Percentiles rank a stretch among this genome's conserved stretches.
These are phyloP conservation scores for Sanghuangporus sanghuang DNA, from an alignment of 1,284 basidiomycete species.

Conservation along the genomic window DNA sequence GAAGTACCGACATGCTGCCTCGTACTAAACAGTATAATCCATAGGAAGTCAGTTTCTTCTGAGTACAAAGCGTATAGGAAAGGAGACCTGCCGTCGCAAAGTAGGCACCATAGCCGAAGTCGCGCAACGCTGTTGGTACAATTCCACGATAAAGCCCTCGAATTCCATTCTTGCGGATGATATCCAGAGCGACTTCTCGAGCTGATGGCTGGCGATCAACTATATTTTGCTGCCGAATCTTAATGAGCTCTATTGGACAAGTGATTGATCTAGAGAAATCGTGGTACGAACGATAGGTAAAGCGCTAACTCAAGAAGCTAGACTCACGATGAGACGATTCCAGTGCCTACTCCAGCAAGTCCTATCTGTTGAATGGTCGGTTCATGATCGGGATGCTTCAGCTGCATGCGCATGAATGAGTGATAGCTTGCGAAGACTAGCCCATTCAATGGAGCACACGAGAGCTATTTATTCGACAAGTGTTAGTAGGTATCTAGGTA, in stretches of 20 bases:
- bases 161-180: slow-evolving; percentile 53
- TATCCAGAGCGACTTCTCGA: slow-evolving; percentile 44
- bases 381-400: slow-evolving; percentile 35
- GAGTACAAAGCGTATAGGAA: neutral
- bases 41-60: slow-evolving; percentile 10
- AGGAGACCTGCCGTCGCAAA: slow-evolving; percentile 58
- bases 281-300: neutral
- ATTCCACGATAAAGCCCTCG: slow-evolving; percentile 75
- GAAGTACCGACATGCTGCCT: slow-evolving; percentile 65
- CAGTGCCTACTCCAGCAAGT: slow-evolving; percentile 73
- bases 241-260: slow-evolving; percentile 80
- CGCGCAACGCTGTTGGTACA: slow-evolving; percentile 65
- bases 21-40: slow-evolving; percentile 45
- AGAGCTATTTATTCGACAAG: slow-evolving; percentile 47
- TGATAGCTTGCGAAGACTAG: slow-evolving; percentile 71
- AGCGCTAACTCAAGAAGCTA: neutral
- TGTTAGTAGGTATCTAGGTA: neutral
- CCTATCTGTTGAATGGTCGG: slow-evolving; percentile 67
- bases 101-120: slow-evolving; percentile 79
- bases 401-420: slow-evolving; percentile 60
- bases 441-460: slow-evolving; percentile 69
- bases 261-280: slow-evolving; percentile 56
- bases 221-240: slow-evolving; percentile 76
- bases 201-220: slow-evolving; percentile 38
- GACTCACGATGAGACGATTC: slow-evolving; percentile 70